These are phyloP conservation scores for Lachancea dasiensis DNA, from an alignment of 805 yeast genomes.

Conservation along the genomic window DNA sequence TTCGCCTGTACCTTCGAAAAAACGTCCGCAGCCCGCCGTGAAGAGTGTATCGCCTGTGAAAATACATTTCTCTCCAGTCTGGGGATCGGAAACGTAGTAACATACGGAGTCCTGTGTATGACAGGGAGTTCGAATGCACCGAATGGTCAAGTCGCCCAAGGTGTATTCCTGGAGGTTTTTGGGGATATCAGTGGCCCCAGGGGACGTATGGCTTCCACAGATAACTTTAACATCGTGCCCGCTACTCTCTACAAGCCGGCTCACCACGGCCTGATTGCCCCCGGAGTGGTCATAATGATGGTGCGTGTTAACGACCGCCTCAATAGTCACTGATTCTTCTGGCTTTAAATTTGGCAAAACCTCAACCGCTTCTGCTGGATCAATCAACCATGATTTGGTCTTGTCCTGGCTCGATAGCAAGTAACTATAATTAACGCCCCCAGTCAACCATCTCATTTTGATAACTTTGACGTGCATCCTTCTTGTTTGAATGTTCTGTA, in stretches of 20 bases:
- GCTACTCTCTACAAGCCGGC: conserved; percentile 23
- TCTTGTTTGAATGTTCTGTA: too few species aligned
- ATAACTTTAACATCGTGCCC: conserved; percentile 55
- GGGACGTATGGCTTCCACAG: conserved; percentile 54
- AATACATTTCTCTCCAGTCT: conserved; percentile 63
- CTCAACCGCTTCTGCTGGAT: conserved; percentile 86
- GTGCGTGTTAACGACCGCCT: conserved; percentile 87
- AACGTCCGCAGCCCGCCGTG: conserved; percentile 92
- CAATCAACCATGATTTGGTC: conserved; percentile 73
- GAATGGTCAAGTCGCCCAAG: conserved; percentile 46
- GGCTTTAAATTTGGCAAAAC: conserved; percentile 42
- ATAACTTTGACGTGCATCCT: conserved; percentile 77
- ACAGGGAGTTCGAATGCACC: conserved; percentile 93
- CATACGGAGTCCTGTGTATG: conserved; percentile 97
- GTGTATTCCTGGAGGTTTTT: conserved; percentile 54
- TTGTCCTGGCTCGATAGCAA: conserved; percentile 56
- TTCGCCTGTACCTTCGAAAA: conserved; percentile 82
- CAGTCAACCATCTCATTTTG: conserved; percentile 93
- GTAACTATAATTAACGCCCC: conserved; percentile 82
- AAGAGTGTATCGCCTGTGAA: conserved; percentile 96
- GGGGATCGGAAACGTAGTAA: conserved; percentile 60
- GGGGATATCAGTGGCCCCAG: conserved; percentile 66
- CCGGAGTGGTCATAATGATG: conserved; percentile 95
- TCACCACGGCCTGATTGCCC: conserved; percentile 49
- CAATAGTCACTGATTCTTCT: conserved; percentile 42